Percentiles rank a stretch among this genome's conserved stretches.
These are phyloP conservation scores for Colletotrichum sp. DNA, from an alignment of 2,329 filamentous ascomycete species.

Conservation along the genomic window DNA sequence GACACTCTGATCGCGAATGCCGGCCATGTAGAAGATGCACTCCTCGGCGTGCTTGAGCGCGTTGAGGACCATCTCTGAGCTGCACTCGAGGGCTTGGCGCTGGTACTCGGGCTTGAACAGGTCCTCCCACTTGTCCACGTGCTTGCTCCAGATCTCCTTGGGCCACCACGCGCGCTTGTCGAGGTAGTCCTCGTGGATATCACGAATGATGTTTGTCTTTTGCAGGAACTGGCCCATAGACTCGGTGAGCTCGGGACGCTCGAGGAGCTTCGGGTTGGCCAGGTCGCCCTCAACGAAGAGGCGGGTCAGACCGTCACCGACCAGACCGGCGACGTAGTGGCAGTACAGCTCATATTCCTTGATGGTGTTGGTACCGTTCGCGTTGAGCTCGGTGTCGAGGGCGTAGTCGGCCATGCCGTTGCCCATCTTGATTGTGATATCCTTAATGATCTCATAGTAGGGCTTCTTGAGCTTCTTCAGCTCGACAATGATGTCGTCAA, in stretches of 20 bases:
- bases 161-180: slow-evolving; percentile 95
- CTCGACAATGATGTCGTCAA: slow-evolving; percentile 85
- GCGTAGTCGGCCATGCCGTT: slow-evolving; percentile 98
- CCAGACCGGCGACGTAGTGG: slow-evolving; percentile 98
- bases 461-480: slow-evolving; percentile 85
- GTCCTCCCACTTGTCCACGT: slow-evolving; percentile 89
- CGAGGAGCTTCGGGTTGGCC: slow-evolving; percentile 83
- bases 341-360: slow-evolving; percentile 96
- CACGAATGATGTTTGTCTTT: slow-evolving; percentile 98
- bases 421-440: slow-evolving; percentile 94
- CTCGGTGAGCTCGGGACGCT: slow-evolving; percentile 82
- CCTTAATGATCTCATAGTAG: slow-evolving; percentile 87
- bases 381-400: slow-evolving; percentile 80
- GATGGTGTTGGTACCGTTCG: slow-evolving; percentile 80
- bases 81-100: slow-evolving; percentile 80
- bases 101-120: slow-evolving; percentile 83
- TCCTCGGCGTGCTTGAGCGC: slow-evolving; percentile 87
- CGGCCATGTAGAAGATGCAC: slow-evolving; percentile 97
- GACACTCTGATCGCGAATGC: slow-evolving; percentile 91
- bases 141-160: slow-evolving; percentile 95
- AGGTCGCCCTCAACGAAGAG: slow-evolving; percentile 88
- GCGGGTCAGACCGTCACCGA: slow-evolving; percentile 89
- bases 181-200: slow-evolving; percentile 87
- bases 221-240: slow-evolving; percentile 98
- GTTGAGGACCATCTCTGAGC: slow-evolving; percentile 93